Evolutionary conservation across 164 flowering plant species (phyloP), one percentile per base, ranked within the genome.

Genomic region (Vitis rupestris): DNA sequence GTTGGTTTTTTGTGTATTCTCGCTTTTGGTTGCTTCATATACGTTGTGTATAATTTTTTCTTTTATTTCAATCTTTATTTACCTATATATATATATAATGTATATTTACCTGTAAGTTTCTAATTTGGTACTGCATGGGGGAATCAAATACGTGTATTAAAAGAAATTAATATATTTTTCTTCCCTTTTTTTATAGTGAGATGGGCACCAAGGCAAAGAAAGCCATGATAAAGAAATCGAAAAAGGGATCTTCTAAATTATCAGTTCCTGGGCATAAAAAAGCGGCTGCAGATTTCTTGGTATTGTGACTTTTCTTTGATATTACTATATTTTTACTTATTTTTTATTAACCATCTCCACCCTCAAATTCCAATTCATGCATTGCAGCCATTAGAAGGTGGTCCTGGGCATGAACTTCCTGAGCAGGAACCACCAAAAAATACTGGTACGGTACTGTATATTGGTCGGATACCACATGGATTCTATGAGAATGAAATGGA

Each of bases 391-490:
- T 76, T 93, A 63, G 94, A 85, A 79, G 97, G 97, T 47, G 98
- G 93, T 29, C 88, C 90, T 10, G 92, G 75, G 19, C 76, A 79
- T 37, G 84, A 86, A 59, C 73, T 89, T 61, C 84, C 89, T 0
- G 74, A 14, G 10, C 64, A 61, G 70, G 77, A 76, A 59, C 72
- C 82, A 1, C 17, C 16, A 11, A 86, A 84, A 15, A 77, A 73
- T 44, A 83, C 70, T 14, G 84, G 92, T n/a, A 85, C 90, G 0
- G 94, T 94, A 6, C 31, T 94, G 16, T 94, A 94, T 73, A 78
- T 94, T 69, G 98, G 98, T 15, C 81, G 94, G 55, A 90, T 92
- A 50, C 98, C 98, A 1, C 97, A 92, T 77, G 97, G 98, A 1
- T 92, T 94, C 72, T 90, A 88, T 72, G 98, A 94, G 84, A 78